These are phyloP conservation scores for Gossypium longicalyx DNA, from an alignment of 345 rosid species.

Conservation along the genomic window DNA sequence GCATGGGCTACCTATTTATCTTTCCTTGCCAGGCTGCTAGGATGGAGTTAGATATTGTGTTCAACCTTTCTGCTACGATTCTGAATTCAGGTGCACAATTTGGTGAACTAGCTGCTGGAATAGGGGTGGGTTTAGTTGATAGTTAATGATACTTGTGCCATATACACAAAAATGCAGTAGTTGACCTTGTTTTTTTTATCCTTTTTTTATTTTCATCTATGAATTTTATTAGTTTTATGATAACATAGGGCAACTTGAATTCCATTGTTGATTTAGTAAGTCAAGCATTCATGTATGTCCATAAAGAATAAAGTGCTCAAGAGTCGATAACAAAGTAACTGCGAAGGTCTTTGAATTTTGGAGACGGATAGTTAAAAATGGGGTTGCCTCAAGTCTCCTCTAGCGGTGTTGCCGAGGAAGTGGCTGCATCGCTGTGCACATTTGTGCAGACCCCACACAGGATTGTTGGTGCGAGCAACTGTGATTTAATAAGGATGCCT, in stretches of 20 bases:
- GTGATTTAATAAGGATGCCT: conserved; percentile 40
- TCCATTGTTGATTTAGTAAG: conserved; percentile 2
- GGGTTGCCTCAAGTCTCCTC: conserved; percentile 64
- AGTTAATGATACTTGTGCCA: conserved; percentile 21
- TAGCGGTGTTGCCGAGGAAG: conserved; percentile 33
- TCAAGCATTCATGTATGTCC: conserved; percentile 5
- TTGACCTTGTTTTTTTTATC: neutral
- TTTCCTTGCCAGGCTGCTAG: conserved; percentile 24
- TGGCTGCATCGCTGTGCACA: conserved; percentile 29
- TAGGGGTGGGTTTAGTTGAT: conserved; percentile 39
- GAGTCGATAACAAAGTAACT: conserved; percentile 9
- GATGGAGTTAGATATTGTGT: conserved; percentile 25
- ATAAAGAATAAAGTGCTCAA: conserved; percentile 3
- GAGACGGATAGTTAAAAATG: conserved; percentile 27
- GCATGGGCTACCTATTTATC: conserved; percentile 7
- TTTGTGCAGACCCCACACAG: conserved; percentile 35
- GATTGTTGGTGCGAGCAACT: conserved; percentile 24
- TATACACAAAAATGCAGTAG: conserved; percentile 3
- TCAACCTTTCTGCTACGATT: conserved; percentile 20
- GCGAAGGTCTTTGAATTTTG: conserved; percentile 9
- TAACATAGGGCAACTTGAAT: conserved; percentile 9
- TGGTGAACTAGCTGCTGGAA: conserved; percentile 21
- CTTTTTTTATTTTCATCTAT: conserved; percentile 3
- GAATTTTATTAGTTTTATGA: conserved; percentile 1
- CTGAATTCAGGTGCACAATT: conserved; percentile 9